A percentile compares a stretch with the other conserved stretches of the same genome.
These are phyloP conservation scores for Apiotrichum veenhuisii DNA, from an alignment of 1,284 basidiomycete species.

Conservation along the genomic window DNA sequence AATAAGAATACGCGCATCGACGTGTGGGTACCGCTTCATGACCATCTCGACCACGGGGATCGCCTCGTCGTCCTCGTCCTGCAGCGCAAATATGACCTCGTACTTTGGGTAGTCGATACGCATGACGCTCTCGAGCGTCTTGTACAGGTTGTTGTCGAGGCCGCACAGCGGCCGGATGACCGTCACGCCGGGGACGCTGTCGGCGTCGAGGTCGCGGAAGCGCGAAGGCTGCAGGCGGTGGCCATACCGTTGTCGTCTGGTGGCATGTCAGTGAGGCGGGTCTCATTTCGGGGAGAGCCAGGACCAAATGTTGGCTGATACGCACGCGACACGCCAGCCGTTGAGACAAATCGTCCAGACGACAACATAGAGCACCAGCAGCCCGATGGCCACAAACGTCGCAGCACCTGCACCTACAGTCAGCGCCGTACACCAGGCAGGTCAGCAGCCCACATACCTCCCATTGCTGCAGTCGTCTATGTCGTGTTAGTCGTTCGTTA, in stretches of 20 bases:
- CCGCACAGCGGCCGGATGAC: conserved; percentile 88
- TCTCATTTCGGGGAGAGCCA: no score
- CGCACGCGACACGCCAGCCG: conserved; percentile 75
- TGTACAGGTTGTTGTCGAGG: conserved; percentile 85
- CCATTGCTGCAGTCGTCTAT: background rate
- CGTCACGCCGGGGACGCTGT: conserved; percentile 75
- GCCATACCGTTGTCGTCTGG: conserved; percentile 65
- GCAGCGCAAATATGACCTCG: conserved; percentile 82
- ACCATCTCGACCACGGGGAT: conserved; percentile 71
- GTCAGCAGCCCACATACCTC: background rate
- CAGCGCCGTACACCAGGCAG: background rate
- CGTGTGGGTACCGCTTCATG: conserved; percentile 64
- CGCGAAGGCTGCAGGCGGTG: conserved; percentile 61
- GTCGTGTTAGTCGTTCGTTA: background rate
- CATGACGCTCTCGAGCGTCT: conserved; percentile 88
- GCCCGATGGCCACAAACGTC: conserved; percentile 9
- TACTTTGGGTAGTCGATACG: conserved; percentile 80
- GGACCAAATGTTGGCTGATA: no score
- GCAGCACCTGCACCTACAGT: conserved; percentile 6
- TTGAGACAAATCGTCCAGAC: conserved; percentile 72
- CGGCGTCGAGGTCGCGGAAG: conserved; percentile 55
- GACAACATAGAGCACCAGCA: conserved; percentile 57
- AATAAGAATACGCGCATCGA: conserved; percentile 67
- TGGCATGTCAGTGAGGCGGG: conserved; percentile 41
- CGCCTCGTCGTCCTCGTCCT: conserved; percentile 75